Evolutionary conservation across 2,329 filamentous ascomycete species (phyloP).

Genomic region (Trichophyton benhamiae): DNA sequence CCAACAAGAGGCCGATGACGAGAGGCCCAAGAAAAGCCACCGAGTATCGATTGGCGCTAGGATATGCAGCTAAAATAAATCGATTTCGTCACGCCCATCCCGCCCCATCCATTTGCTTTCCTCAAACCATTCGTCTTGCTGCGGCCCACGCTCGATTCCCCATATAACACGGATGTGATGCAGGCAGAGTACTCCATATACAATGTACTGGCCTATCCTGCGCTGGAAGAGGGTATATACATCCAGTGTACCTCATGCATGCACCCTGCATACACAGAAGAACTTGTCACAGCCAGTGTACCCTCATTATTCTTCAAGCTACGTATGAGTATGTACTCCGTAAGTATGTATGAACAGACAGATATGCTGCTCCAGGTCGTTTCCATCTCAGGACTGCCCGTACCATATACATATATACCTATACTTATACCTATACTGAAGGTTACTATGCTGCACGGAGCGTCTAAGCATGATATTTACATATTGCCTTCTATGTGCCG

Average conservation of each 20-base stretch:
- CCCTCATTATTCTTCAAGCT: neutral
- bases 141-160: neutral
- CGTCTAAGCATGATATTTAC: too few relatives aligned
- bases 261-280: neutral
- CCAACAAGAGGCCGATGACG: neutral
- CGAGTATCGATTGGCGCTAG: neutral
- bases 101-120: neutral
- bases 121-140: neutral
- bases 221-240: neutral
- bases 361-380: neutral
- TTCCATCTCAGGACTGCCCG: neutral
- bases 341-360: too few relatives aligned
- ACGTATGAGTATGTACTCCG: too few relatives aligned
- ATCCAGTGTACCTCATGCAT: neutral
- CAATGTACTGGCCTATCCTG: neutral
- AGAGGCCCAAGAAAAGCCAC: neutral
- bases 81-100: neutral
- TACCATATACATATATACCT: neutral
- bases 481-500: neutral
- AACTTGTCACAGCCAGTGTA: slow-evolving; percentile 1
- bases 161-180: slow-evolving; percentile 1
- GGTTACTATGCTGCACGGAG: neutral
- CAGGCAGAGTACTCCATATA: neutral
- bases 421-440: too few relatives aligned
- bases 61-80: neutral